Conservation (phyloP, 257 asterid genomes). For the Avicennia marina region DNA sequence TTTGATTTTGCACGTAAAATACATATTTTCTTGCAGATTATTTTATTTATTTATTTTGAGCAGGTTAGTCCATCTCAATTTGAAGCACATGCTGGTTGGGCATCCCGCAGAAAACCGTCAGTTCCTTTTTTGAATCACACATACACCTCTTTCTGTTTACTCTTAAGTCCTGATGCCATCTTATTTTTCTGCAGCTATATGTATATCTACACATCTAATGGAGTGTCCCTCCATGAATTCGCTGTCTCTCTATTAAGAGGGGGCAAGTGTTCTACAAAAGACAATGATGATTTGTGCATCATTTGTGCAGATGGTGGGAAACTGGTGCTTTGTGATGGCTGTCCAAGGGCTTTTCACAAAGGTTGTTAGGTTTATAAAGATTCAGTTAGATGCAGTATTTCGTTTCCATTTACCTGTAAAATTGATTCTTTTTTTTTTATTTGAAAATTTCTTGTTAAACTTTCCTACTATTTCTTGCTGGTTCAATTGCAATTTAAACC, state of each 20-base stretch:
- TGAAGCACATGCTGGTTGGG: constrained; percentile 99
- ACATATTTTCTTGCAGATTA: constrained; percentile 12
- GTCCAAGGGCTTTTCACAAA: constrained; percentile 99
- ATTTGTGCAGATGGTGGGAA: constrained; percentile 99
- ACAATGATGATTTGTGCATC: constrained; percentile 91
- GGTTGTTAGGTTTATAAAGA: constrained; percentile 43
- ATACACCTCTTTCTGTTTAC: constrained; percentile 4
- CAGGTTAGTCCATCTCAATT: constrained; percentile 97
- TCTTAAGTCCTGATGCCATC: constrained; percentile 19
- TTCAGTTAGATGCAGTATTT: constrained; percentile 5
- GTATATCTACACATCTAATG: constrained; percentile 93
- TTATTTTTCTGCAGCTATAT: constrained; percentile 64
- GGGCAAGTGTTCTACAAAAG: constrained; percentile 59
- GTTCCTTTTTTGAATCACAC: constrained; percentile 33
- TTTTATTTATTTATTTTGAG: constrained; percentile 27
- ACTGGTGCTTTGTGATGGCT: constrained; percentile 97
- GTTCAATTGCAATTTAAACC: no score
- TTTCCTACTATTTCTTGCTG: no score
- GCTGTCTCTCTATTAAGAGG: constrained; percentile 83
- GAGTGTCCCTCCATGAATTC: constrained; percentile 93
- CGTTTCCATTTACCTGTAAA: background rate
- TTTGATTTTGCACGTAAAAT: constrained; percentile 17
- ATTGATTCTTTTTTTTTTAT: background rate
- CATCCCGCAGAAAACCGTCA: constrained; percentile 93
- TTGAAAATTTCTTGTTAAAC: no score